Evolutionary conservation across 1,139 yeast genomes (phyloP).

Genomic region (Nematodospora anomalae): DNA sequence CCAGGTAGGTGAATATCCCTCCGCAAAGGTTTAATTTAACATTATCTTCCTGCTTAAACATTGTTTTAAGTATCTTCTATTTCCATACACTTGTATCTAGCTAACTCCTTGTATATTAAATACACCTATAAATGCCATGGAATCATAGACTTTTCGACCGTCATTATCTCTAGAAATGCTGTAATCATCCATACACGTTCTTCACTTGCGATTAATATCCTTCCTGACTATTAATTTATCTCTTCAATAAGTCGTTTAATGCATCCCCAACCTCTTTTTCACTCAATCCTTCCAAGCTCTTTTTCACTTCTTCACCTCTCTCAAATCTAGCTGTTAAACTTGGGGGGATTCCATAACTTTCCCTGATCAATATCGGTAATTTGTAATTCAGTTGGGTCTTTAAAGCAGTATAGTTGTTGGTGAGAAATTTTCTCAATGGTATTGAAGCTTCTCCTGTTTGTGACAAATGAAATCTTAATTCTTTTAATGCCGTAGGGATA

Average conservation of each 20-base stretch:
- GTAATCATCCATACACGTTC: no score
- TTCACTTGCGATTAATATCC: no score
- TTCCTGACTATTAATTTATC: no score
- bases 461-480: slow-evolving; percentile 76
- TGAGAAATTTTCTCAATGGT: slow-evolving; percentile 62
- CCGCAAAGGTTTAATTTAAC: slow-evolving; percentile 3
- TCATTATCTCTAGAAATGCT: no score
- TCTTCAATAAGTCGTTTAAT: slow-evolving; percentile 40
- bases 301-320: slow-evolving; percentile 45
- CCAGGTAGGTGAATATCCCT: slow-evolving; percentile 33
- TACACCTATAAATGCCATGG: no score
- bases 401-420: slow-evolving; percentile 59
- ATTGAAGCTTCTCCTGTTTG: slow-evolving; percentile 72
- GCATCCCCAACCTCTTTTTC: slow-evolving; percentile 41
- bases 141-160: no score
- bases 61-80: not conserved
- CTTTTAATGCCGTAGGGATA: slow-evolving; percentile 66
- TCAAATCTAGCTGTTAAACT: slow-evolving; percentile 70
- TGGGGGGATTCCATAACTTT: slow-evolving; percentile 71
- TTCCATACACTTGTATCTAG: not conserved
- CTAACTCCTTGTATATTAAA: no score
- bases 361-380: slow-evolving; percentile 74
- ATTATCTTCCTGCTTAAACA: no score
- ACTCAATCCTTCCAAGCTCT: slow-evolving; percentile 46
- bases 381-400: slow-evolving; percentile 46